Percentiles rank a stretch among this genome's conserved stretches.
phyloP scores from a whole-genome alignment of 2,329 filamentous ascomycete genomes.

The Cytospora chrysosperma region DNA sequence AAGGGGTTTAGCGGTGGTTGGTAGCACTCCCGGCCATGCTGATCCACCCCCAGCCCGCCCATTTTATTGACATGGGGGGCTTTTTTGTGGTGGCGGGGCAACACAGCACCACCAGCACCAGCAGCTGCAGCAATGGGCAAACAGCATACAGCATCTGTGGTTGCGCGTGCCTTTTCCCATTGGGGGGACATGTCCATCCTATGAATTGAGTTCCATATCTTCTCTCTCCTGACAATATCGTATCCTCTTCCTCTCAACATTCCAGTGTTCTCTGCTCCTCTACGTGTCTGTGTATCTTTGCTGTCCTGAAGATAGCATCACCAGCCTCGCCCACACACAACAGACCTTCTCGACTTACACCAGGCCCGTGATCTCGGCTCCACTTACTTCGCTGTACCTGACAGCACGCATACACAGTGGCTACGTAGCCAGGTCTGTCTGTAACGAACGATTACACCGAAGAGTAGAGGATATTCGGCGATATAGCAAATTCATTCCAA shows the following conservation, averaged over 20 bases:
- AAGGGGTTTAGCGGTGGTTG: slow-evolving; percentile 18
- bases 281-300: too few relatives aligned
- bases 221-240: neutral
- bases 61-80: slow-evolving; percentile 18
- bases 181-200: neutral
- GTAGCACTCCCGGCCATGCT: neutral
- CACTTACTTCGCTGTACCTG: neutral
- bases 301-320: too few relatives aligned
- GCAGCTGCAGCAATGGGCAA: neutral
- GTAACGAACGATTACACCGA: too few relatives aligned
- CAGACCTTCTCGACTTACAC: slow-evolving; percentile 3
- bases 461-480: too few relatives aligned
- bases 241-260: neutral
- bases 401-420: neutral
- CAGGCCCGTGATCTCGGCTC: neutral
- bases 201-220: neutral
- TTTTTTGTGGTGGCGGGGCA: slow-evolving; percentile 16
- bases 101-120: too few relatives aligned
- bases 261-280: neutral
- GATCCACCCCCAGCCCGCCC: slow-evolving; percentile 18
- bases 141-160: neutral
- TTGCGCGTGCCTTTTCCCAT: neutral
- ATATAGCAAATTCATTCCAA: neutral
- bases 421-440: neutral
- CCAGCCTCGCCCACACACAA: too few relatives aligned